Base-by-base conservation (phyloP, 805 yeast species). In the Sugiyamaella qingdaonensis region DNA sequence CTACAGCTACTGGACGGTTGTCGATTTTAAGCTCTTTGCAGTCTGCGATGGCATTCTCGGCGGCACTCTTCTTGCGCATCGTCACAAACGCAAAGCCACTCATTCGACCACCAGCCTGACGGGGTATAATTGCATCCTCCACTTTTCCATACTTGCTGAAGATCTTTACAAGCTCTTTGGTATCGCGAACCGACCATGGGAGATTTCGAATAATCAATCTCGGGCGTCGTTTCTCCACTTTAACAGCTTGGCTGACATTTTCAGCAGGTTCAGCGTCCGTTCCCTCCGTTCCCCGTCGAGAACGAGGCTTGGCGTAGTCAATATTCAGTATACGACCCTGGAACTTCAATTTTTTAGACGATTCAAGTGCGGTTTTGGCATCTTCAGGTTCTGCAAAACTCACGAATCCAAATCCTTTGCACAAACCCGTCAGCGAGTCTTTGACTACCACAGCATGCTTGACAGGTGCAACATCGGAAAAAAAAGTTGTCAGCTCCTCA, bases 361-460 rank as follows among this genome's bases (percentile, higher is more conserved):
- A 79, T 18, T 76, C 80, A 57, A 91, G 73, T 0, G 97, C 97
- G 45, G 78, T 73, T 39, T 78, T 67, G 0, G 97, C 87, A 65
- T 94, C 99, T 46, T 89, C 96, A 58, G 88, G 90, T 47, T 79
- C 70, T 1, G 87, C 81, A 68, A 94, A 94, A 35, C 95, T 85
- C 13, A 90, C 99, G 69, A 94, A 94, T 2, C 99, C 99, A 70
- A 91, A 94, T 1, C 99, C 98, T 67, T 91, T 79, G 2, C 97
- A 88, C 44, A 85, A 77, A 4, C 71, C 69, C 51, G 86, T 80
- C 34, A 85, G 81, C 10, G 75, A 74, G 65, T 91, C 97, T 37
- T 76, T 85, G 14, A 94, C 98, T 41, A 94, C 79, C 44, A 90
- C 91, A 1, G 97, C 96, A 70, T 94, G 99, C 70, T 85, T 90